Conservation (phyloP, 1,139 yeast genomes). For the Meyerozyma guilliermondii region DNA sequence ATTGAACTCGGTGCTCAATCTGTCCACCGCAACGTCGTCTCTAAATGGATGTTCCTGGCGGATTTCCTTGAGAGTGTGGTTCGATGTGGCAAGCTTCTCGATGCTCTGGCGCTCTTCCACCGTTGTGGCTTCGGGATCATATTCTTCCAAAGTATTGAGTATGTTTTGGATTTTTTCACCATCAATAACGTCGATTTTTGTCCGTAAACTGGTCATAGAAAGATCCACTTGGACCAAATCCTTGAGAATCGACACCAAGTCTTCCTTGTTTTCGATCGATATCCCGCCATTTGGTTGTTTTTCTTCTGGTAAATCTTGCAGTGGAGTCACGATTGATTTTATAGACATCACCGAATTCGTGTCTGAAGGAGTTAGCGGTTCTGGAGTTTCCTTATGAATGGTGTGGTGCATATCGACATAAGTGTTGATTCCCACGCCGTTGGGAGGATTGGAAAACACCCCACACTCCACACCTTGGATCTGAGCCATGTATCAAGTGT, state of each 20-base stretch:
- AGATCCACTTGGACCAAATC: not conserved
- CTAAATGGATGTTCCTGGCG: conserved; percentile 7
- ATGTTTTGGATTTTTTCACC: not conserved
- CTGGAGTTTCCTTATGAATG: not conserved
- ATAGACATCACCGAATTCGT: not conserved
- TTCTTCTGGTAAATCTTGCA: not conserved
- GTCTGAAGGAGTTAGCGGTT: not conserved
- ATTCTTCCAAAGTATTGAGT: not conserved
- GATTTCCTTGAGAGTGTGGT: conserved; percentile 4
- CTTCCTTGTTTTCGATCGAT: not conserved
- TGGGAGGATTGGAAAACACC: not conserved
- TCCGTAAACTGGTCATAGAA: not conserved
- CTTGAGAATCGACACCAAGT: not conserved
- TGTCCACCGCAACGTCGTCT: not conserved
- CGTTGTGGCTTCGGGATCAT: not conserved
- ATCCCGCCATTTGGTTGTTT: not conserved
- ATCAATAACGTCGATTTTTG: not conserved
- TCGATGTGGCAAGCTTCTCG: conserved; percentile 5
- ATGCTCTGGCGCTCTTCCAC: not conserved
- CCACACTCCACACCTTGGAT: not conserved
- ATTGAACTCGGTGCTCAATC: not conserved
- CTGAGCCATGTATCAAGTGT: not conserved
- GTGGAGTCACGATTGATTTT: not conserved
- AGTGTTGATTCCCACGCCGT: not conserved
- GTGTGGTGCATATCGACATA: not conserved